Evolutionary conservation across 495 filamentous ascomycete species (phyloP), one percentile per base, ranked within the genome.

Genomic region (Daldinia grandis): DNA sequence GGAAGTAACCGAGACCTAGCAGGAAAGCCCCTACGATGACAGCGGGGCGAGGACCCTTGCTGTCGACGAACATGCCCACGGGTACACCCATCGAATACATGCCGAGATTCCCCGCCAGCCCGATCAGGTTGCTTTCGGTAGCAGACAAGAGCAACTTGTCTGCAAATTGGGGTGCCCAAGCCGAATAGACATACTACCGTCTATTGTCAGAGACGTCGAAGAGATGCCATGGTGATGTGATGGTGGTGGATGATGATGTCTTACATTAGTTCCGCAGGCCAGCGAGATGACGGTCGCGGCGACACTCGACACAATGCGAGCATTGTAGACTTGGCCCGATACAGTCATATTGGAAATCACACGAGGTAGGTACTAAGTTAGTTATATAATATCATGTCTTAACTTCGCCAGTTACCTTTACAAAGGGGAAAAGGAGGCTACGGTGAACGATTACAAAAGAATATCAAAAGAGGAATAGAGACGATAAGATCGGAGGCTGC

Each of bases 151-250:
- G 87, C 79, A 99, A 84, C 64, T 85, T 87, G 65, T 94, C 89
- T 25, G 94, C 94, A 73, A 98, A 97, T 78, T 97, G 93, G 15
- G 95, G 95, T 28, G 91, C 95, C 93, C 96, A 99, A 81, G 95
- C 96, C 60, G 94, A 97, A 76, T 98, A 99, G 69, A 94, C 96
- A 87, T 99, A 99, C 94, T 97, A 72, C 57, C 15, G 35, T 25
- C 25, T 19, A 24, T 7, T 33, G 33, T 65, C 64, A 59, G 49
- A 66, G 5, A 58, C 38, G 58, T 59, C 58, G 4, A 44, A 14
- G 50, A 66, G 31, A 35, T 58, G 25, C 44, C 37, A 60, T 30
- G 5, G n/a, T 30, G 12, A 27, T n/a, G 17, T 35, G 19, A 24
- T 37, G 44, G 9, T 31, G 8, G 35, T 24, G 38, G 50, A 35